Evolutionary conservation across 495 filamentous ascomycete species (phyloP).

Genomic region (Pyrenopolyporus hunteri): DNA sequence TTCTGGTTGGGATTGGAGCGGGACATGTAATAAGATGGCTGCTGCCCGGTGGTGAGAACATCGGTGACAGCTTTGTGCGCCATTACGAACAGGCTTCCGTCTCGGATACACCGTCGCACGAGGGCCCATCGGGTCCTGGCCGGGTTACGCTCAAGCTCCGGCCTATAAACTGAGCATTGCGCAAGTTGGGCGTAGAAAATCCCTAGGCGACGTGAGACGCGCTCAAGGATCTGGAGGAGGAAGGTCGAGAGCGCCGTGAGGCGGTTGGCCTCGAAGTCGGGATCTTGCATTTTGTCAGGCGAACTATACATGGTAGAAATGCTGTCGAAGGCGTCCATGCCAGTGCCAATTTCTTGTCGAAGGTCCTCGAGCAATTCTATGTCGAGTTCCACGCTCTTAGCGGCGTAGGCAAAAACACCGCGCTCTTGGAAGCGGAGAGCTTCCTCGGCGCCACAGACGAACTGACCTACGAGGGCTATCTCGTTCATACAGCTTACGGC

Average conservation of each 20-base stretch:
- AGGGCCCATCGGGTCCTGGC: slow-evolving; percentile 55
- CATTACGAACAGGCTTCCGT: slow-evolving; percentile 56
- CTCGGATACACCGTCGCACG: slow-evolving; percentile 49
- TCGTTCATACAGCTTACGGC: slow-evolving; percentile 51
- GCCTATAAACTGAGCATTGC: slow-evolving; percentile 51
- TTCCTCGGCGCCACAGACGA: slow-evolving; percentile 49
- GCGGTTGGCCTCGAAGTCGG: slow-evolving; percentile 35
- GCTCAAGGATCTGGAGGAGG: slow-evolving; percentile 55
- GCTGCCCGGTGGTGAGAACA: slow-evolving; percentile 38
- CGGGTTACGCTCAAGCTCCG: slow-evolving; percentile 55
- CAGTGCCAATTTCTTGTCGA: slow-evolving; percentile 54
- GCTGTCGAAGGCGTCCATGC: slow-evolving; percentile 58
- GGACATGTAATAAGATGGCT: slow-evolving; percentile 39
- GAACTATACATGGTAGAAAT: slow-evolving; percentile 40
- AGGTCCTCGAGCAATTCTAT: slow-evolving; percentile 57
- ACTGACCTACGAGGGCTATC: slow-evolving; percentile 55
- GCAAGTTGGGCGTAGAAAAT: slow-evolving; percentile 55
- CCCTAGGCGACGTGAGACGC: slow-evolving; percentile 54
- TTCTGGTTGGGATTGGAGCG: slow-evolving; percentile 33
- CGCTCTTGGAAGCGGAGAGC: slow-evolving; percentile 52
- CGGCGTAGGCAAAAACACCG: slow-evolving; percentile 55
- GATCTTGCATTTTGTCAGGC: slow-evolving; percentile 27
- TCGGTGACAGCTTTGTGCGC: slow-evolving; percentile 47
- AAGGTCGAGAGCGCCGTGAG: slow-evolving; percentile 51
- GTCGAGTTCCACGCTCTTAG: slow-evolving; percentile 54